These are phyloP conservation scores for Elaeis oleifera DNA, from an alignment of 202 grass and related monocot genomes.

Conservation along the genomic window DNA sequence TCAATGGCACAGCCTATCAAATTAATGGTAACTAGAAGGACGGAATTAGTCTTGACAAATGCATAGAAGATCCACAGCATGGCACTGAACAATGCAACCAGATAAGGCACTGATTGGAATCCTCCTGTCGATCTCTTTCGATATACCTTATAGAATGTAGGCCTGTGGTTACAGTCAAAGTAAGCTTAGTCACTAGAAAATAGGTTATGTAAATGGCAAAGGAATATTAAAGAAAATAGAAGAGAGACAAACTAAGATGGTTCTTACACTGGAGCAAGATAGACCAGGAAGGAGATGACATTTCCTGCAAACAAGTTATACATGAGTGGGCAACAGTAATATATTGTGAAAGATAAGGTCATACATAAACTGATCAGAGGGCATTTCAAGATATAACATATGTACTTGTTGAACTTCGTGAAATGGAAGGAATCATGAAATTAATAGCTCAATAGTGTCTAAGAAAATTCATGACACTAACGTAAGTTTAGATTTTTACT, in stretches of 20 bases:
- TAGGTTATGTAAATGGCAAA: too few species aligned
- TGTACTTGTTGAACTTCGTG: not conserved
- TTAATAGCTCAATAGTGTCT: too few species aligned
- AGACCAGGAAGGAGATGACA: constrained; percentile 82
- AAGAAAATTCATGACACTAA: too few species aligned
- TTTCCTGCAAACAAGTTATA: constrained; percentile 48
- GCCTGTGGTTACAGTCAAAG: constrained; percentile 21
- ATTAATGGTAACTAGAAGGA: constrained; percentile 81
- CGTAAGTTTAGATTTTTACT: too few species aligned
- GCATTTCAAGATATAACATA: not conserved
- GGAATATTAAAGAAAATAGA: not conserved
- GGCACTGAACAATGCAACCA: constrained; percentile 80
- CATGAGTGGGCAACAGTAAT: not conserved
- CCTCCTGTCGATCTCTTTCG: constrained; percentile 67
- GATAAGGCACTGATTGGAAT: constrained; percentile 80
- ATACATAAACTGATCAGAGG: not conserved
- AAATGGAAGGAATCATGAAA: too few species aligned
- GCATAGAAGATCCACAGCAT: constrained; percentile 84
- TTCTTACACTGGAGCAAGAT: constrained; percentile 61
- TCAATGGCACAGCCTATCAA: constrained; percentile 63
- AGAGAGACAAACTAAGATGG: not conserved
- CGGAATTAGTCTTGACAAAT: constrained; percentile 54
- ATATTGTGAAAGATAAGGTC: too few species aligned
- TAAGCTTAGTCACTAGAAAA: not conserved
- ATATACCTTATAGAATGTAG: constrained; percentile 58